Conservation (phyloP, 164 flowering plant genomes). For the Paratinospora sagittata region DNA sequence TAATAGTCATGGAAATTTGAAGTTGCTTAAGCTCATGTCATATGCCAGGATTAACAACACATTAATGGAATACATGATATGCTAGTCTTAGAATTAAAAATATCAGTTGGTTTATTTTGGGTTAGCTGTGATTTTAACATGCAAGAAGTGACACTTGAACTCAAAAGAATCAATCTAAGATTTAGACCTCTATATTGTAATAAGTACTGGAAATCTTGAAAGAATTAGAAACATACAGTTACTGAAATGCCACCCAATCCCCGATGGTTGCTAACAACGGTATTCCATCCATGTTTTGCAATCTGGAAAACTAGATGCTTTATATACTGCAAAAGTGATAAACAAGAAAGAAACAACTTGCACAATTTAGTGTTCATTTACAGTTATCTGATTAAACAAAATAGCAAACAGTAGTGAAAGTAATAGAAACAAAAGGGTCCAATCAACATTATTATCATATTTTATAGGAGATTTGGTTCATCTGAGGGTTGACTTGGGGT, state of each 20-base stretch:
- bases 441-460: not conserved
- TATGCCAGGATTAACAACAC: no score
- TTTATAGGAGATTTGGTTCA: no score
- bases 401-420: not conserved
- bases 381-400: not conserved
- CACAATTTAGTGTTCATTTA: not conserved
- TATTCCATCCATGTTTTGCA: constrained; percentile 48
- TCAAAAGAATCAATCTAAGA: not conserved
- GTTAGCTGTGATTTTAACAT: not conserved
- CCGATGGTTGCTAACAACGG: constrained; percentile 52
- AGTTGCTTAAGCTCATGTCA: no score
- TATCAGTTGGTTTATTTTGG: not conserved
- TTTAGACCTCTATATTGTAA: not conserved
- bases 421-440: not conserved
- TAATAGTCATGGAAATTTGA: no score
- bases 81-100: no score
- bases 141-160: not conserved
- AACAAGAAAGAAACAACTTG: not conserved
- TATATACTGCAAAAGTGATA: constrained; percentile 31
- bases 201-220: not conserved
- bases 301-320: constrained; percentile 40
- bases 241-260: constrained; percentile 52
- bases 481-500: no score
- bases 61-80: no score
- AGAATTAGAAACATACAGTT: constrained; percentile 33